Percentiles rank a stretch among this genome's conserved stretches.
Conservation (phyloP, 2,329 filamentous ascomycete species). For the Akanthomyces lecanii region DNA sequence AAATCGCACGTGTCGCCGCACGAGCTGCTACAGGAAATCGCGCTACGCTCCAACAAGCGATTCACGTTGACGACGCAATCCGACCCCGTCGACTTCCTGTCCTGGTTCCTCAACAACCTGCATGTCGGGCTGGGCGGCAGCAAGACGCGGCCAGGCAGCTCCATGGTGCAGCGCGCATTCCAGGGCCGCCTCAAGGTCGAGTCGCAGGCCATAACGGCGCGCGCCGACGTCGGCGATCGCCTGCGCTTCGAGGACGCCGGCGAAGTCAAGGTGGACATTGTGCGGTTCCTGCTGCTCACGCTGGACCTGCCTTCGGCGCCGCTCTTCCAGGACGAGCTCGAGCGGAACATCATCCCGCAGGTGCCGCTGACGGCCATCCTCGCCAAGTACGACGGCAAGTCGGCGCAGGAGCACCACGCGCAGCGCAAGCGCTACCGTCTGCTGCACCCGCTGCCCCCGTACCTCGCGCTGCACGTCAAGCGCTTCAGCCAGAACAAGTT, state of each 20-base stretch:
- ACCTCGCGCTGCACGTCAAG: constrained; percentile 91
- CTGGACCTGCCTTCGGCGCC: constrained; percentile 88
- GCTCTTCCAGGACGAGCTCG: constrained; percentile 90
- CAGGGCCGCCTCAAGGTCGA: constrained; percentile 90
- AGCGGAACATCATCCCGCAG: constrained; percentile 94
- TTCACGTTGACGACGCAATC: constrained; percentile 89
- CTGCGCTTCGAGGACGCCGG: constrained; percentile 90
- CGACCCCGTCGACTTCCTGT: constrained; percentile 92
- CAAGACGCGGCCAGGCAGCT: constrained; percentile 77
- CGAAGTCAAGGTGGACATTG: constrained; percentile 69
- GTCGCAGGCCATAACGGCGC: constrained; percentile 88
- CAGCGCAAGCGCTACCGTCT: constrained; percentile 86
- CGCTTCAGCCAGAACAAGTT: constrained; percentile 97
- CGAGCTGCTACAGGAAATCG: constrained; percentile 92
- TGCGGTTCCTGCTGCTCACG: constrained; percentile 85
- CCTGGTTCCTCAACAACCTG: constrained; percentile 95
- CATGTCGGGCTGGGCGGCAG: constrained; percentile 88
- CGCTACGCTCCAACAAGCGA: constrained; percentile 82
- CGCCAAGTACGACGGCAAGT: constrained; percentile 86
- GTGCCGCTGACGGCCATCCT: constrained; percentile 79
- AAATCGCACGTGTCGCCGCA: constrained; percentile 95
- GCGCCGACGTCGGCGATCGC: constrained; percentile 80
- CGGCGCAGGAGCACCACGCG: constrained; percentile 81
- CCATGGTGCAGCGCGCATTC: constrained; percentile 87
- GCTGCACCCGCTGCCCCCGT: constrained; percentile 85